Base-by-base conservation (phyloP, 768 basidiomycete species). In the Naganishia friedmannii region DNA sequence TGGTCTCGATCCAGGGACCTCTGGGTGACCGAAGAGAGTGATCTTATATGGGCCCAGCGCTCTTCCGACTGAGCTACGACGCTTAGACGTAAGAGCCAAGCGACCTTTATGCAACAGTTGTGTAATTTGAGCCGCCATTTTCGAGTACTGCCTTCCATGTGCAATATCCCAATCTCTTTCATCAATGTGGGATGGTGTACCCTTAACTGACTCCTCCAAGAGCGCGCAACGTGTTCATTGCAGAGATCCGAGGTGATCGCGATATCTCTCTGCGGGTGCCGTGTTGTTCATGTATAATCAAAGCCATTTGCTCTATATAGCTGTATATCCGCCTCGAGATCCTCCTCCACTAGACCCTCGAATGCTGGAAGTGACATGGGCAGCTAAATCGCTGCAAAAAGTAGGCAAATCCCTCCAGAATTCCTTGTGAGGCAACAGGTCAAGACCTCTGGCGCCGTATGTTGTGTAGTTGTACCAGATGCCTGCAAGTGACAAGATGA, bases 401-500 rank as follows among this genome's bases (percentile, higher is more conserved):
- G 67, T 66, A 15, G 79, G 79, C 1, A 79, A 66, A 29, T 79
- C 78, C n/a, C 77, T 63, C 79, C 79, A 81, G 73, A 81, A 81
- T 53, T 81, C 79, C 26, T 79, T 76, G 67, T 82, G 80, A 0
- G 81, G 81, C 23, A 82, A 63, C 12, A 79, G 75, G 65, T 82
- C 81, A 75, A 78, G 77, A 0, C 81, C 81, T 63, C 70, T 74
- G 0, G 81, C 80, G 66, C 77, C 80, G 72, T 82, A 82, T 53
- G 80, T 80, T 53, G 80, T 77, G 54, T 78, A 79, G 51, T 82
- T 82, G 73, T 82, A 80, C 58, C 77, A 78, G 65, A 80, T 80
- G n/a, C 81, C 81, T 77, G 70, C 3, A 58, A 66, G 56, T 17
- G 17, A 15, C 19, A 39, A 39, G 66, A 19, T 10, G 31, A 1